phyloP scores from a whole-genome alignment of 441 rosid genomes.

The Melastoma candidum region DNA sequence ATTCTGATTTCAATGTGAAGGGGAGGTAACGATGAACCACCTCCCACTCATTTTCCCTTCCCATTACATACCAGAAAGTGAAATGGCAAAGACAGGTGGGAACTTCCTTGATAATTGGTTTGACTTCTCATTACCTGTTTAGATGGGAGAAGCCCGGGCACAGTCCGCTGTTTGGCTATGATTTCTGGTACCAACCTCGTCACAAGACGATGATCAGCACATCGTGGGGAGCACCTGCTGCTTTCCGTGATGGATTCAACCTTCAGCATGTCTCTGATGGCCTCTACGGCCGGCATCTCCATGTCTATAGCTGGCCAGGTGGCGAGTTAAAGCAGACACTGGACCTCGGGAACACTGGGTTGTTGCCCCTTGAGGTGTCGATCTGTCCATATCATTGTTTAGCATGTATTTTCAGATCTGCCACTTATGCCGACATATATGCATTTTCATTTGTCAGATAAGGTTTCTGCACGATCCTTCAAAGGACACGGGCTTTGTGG shows the following conservation, averaged over 20 bases:
- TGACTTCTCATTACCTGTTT: constrained; percentile 2
- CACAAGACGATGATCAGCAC: constrained; percentile 91
- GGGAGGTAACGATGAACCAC: constrained; percentile 34
- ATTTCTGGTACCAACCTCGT: constrained; percentile 92
- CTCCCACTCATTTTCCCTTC: not conserved
- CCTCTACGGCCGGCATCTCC: constrained; percentile 75
- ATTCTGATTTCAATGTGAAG: constrained; percentile 73
- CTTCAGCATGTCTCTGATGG: constrained; percentile 77
- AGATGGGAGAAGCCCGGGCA: constrained; percentile 95
- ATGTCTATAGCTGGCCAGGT: constrained; percentile 75
- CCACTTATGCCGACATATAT: too few species aligned
- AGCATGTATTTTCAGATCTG: too few species aligned
- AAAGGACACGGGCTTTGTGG: constrained; percentile 70
- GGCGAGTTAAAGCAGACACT: constrained; percentile 82
- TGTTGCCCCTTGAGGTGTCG: constrained; percentile 66
- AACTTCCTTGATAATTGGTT: too few species aligned
- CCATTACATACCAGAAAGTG: too few species aligned
- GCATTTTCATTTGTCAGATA: constrained; percentile 29
- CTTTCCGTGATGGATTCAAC: constrained; percentile 71
- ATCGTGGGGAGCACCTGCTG: constrained; percentile 95
- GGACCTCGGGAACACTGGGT: constrained; percentile 80
- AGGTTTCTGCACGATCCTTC: constrained; percentile 89
- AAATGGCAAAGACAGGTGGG: not conserved
- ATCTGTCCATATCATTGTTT: too few species aligned
- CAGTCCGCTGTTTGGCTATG: constrained; percentile 75